These are phyloP conservation scores for Glycyrrhiza uralensis DNA, from an alignment of 306 rosid species.

Conservation along the genomic window DNA sequence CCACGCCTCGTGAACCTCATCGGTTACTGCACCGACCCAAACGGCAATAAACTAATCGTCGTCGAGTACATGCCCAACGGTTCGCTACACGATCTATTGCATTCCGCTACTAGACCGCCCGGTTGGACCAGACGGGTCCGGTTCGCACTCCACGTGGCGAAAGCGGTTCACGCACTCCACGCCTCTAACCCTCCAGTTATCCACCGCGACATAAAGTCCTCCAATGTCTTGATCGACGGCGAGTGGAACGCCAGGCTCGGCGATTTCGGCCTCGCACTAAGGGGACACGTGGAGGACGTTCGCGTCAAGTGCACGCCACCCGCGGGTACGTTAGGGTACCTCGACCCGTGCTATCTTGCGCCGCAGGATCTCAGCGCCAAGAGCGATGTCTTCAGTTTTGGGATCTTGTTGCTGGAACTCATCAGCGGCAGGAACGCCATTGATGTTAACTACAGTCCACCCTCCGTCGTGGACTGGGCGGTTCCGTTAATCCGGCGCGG, in stretches of 20 bases:
- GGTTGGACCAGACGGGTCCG: constrained; percentile 64
- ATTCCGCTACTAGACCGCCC: constrained; percentile 48
- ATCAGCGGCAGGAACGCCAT: constrained; percentile 83
- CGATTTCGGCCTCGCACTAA: constrained; percentile 72
- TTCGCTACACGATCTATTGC: constrained; percentile 69
- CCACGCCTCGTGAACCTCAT: constrained; percentile 73
- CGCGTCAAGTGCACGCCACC: constrained; percentile 81
- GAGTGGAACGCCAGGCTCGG: constrained; percentile 67
- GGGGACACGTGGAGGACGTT: constrained; percentile 92
- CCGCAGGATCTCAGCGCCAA: constrained; percentile 79
- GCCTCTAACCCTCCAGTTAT: constrained; percentile 79
- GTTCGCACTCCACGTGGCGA: constrained; percentile 63
- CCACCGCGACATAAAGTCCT: constrained; percentile 81
- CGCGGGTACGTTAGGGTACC: constrained; percentile 92
- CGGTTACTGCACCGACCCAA: constrained; percentile 55
- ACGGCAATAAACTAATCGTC: constrained; percentile 46
- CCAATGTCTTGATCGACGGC: constrained; percentile 69
- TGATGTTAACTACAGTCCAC: constrained; percentile 78
- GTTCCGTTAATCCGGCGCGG: constrained; percentile 57
- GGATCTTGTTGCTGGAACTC: constrained; percentile 75
- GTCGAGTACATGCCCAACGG: constrained; percentile 93
- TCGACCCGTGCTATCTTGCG: constrained; percentile 83
- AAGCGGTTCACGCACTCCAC: constrained; percentile 60
- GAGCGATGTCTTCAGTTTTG: constrained; percentile 94
- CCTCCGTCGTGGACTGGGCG: constrained; percentile 91